Base-by-base conservation (phyloP, 805 yeast genomes). In the Blastobotrys mokoenaii region DNA sequence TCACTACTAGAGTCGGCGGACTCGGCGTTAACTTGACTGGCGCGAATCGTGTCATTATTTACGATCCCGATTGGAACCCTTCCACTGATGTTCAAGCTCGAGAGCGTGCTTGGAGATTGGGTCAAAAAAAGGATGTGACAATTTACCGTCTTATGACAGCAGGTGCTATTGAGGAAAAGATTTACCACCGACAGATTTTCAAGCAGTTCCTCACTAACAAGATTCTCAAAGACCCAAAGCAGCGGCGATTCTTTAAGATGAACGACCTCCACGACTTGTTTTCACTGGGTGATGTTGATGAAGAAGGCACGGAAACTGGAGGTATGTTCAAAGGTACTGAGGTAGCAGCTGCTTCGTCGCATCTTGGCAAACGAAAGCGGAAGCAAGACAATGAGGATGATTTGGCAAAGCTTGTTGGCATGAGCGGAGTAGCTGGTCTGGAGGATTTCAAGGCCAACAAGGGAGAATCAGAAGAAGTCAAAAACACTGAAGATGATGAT, bases 31-130 rank as follows among this genome's bases (percentile, higher is more conserved):
- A 90, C 61, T 63, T 90, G 39, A 90, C 96, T 0, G 97, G 97
- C 2, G 97, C 98, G 0, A 88, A 88, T 53, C 68, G 97, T 38
- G 96, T 90, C 10, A 86, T 90, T 17, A 90, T 90, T 12, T 90
- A 76, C 60, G 98, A 90, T 58, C 98, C 98, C 0, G 97, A 93
- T 64, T 90, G 98, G 98, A 90, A 90, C 58, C 98, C 98, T 0
- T 87, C 96, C 1, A 93, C 97, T 0, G 98, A 90, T 67, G 73
- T 89, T 48, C 98, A 90, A 64, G 98, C 98, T 0, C 71, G 97
- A 48, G 98, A 90, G 61, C 67, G 98, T 41, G 97, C 97, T 0
- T 93, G 97, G 97, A 71, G 98, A 52, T 71, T 90, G 51, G 98
- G 98, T 1, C 98, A 90, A 62, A 89, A 84, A 60, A 79, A 81